These are phyloP conservation scores for Mrakia gelida DNA, from an alignment of 768 basidiomycete genomes.

Conservation along the genomic window DNA sequence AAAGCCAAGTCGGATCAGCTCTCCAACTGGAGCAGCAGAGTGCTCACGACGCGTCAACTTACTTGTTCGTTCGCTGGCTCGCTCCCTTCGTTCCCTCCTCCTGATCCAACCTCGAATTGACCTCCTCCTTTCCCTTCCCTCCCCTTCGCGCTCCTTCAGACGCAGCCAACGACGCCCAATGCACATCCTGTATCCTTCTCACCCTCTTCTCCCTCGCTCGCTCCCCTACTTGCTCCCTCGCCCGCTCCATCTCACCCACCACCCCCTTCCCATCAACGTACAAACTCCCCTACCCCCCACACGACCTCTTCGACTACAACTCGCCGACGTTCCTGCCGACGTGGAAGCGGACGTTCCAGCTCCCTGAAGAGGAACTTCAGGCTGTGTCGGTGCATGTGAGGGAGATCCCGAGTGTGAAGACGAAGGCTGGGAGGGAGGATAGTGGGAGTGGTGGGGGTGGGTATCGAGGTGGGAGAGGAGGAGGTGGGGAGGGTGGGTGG, in stretches of 20 bases:
- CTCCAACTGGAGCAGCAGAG: neutral
- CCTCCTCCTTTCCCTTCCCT: neutral
- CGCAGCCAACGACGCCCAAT: slow-evolving; percentile 14
- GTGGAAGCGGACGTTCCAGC: neutral
- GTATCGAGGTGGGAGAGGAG: neutral
- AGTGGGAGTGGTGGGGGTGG: neutral
- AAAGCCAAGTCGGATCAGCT: slow-evolving; percentile 1
- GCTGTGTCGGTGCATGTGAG: neutral
- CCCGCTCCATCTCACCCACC: neutral
- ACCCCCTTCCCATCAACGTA: neutral
- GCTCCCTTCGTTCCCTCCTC: neutral
- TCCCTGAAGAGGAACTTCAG: neutral
- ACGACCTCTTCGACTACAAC: neutral
- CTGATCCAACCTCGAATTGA: neutral
- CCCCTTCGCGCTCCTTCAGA: neutral
- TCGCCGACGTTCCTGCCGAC: neutral
- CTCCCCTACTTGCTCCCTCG: neutral
- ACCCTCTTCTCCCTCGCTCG: neutral
- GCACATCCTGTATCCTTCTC: neutral
- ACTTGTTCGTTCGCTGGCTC: neutral
- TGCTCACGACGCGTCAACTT: neutral
- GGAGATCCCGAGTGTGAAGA: neutral
- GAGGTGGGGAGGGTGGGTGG: neutral
- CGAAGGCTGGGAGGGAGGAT: neutral
- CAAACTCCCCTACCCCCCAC: neutral